A percentile compares a stretch with the other conserved stretches of the same genome.
Conservation (phyloP, 2,329 filamentous ascomycete genomes). For the Blastomyces gilchristii region DNA sequence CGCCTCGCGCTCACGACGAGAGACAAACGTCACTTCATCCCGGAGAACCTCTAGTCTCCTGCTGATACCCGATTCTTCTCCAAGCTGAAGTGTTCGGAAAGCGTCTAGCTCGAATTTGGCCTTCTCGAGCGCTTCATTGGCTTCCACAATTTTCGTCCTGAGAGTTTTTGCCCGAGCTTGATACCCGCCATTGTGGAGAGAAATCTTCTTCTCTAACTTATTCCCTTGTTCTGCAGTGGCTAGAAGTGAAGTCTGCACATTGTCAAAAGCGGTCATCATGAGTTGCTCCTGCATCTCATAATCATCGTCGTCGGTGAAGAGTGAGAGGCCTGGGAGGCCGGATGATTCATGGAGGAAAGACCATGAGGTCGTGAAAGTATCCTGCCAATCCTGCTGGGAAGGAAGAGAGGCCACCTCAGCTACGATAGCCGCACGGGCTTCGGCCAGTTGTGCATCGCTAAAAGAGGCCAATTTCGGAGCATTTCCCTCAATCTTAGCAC, state of each 20-base stretch:
- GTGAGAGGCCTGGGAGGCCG: constrained; percentile 62
- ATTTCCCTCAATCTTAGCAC: constrained; percentile 53
- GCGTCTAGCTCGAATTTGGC: constrained; percentile 61
- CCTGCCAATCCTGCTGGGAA: constrained; percentile 41
- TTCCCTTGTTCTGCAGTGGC: constrained; percentile 67
- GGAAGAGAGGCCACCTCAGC: constrained; percentile 51
- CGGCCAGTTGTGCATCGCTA: constrained; percentile 60
- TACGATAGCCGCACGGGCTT: constrained; percentile 66
- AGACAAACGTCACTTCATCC: constrained; percentile 74
- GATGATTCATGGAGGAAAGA: constrained; percentile 38
- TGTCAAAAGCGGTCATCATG: constrained; percentile 63
- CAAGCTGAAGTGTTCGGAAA: constrained; percentile 64
- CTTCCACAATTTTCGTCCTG: constrained; percentile 66
- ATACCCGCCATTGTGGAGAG: constrained; percentile 78
- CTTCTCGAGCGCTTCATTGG: constrained; percentile 62
- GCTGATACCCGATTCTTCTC: constrained; percentile 66
- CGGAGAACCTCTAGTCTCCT: constrained; percentile 63
- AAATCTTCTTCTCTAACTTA: constrained; percentile 89
- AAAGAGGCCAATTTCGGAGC: constrained; percentile 52
- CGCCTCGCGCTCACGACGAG: constrained; percentile 73
- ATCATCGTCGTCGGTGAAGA: constrained; percentile 67
- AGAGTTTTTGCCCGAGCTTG: constrained; percentile 74
- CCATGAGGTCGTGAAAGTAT: constrained; percentile 44
- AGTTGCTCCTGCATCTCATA: constrained; percentile 45
- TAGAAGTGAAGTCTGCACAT: constrained; percentile 62